Percentiles rank a stretch among this genome's conserved stretches.
phyloP scores from a whole-genome alignment of 345 rosid genomes.

The Acer yangbiense region DNA sequence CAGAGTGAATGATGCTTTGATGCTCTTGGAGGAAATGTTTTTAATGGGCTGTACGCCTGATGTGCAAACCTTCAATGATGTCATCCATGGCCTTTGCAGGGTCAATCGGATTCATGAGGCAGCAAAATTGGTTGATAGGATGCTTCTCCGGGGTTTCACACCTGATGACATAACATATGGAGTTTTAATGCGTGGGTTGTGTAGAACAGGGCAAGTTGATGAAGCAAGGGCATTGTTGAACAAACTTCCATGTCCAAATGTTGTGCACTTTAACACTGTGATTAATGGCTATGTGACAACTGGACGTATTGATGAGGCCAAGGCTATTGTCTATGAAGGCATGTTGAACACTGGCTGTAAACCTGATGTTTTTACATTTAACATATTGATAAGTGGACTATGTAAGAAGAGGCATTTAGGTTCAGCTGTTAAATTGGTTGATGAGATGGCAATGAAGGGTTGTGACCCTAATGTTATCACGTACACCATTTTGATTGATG shows the following conservation, averaged over 20 bases:
- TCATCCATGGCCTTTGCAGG: conserved; percentile 68
- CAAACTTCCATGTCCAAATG: conserved; percentile 46
- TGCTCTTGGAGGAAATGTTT: conserved; percentile 82
- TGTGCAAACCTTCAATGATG: conserved; percentile 81
- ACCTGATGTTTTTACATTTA: conserved; percentile 69
- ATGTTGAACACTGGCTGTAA: conserved; percentile 36
- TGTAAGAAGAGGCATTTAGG: conserved; percentile 66
- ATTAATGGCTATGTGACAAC: conserved; percentile 69
- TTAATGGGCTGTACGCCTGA: conserved; percentile 82
- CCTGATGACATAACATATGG: conserved; percentile 74
- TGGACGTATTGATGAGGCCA: conserved; percentile 65
- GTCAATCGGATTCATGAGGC: conserved; percentile 58
- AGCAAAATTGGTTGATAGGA: conserved; percentile 42
- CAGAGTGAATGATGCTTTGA: conserved; percentile 68
- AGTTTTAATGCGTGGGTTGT: conserved; percentile 63
- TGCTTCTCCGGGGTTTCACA: conserved; percentile 68
- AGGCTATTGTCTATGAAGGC: conserved; percentile 43
- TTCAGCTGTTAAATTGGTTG: conserved; percentile 59
- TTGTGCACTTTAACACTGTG: conserved; percentile 65
- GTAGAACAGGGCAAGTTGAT: conserved; percentile 60
- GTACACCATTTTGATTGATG: conserved; percentile 63
- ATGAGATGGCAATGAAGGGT: conserved; percentile 54
- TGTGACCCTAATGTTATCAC: conserved; percentile 66
- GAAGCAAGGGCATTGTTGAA: conserved; percentile 69
- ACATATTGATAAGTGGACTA: conserved; percentile 61